phyloP scores from a whole-genome alignment of 192 early-diverging fungal species.

The Umbelopsis sp. region DNA sequence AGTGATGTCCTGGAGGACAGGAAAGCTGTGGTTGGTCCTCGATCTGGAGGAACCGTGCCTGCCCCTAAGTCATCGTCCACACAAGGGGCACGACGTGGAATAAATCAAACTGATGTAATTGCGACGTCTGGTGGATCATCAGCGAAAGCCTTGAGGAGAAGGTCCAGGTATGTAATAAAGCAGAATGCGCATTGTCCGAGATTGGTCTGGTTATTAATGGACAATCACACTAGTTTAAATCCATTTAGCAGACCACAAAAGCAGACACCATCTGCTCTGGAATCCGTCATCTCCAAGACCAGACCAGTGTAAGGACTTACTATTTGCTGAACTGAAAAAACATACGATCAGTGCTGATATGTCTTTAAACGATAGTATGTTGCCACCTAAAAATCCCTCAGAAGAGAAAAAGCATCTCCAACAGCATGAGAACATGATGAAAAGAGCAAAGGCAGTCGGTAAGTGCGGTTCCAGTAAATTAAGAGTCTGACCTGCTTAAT shows the following conservation, averaged over 20 bases:
- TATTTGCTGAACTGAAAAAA: not conserved
- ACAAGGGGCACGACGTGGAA: constrained; percentile 30
- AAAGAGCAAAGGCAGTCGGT: constrained; percentile 39
- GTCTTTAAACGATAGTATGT: constrained; percentile 21
- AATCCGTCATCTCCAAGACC: constrained; percentile 45
- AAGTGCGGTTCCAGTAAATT: not conserved
- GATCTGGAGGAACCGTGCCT: not conserved
- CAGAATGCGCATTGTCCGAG: not conserved
- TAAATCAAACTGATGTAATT: constrained; percentile 31
- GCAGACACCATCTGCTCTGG: constrained; percentile 41
- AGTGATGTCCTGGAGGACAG: constrained; percentile 38
- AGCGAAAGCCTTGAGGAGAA: constrained; percentile 19
- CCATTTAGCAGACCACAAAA: constrained; percentile 28
- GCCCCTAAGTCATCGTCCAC: not conserved
- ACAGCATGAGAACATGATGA: constrained; percentile 47
- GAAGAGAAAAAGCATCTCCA: constrained; percentile 47
- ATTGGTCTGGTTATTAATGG: not conserved
- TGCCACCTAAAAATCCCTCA: constrained; percentile 43
- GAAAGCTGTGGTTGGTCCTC: constrained; percentile 1
- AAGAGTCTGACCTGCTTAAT: not conserved
- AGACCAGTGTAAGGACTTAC: constrained; percentile 34
- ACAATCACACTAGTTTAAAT: constrained; percentile 23
- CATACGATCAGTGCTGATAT: not conserved
- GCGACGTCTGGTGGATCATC: constrained; percentile 36
- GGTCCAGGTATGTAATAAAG: constrained; percentile 34